A percentile compares a stretch with the other conserved stretches of the same genome.
Evolutionary conservation across 73 alveolate species (phyloP).

Genomic region (Paramecium bursaria): DNA sequence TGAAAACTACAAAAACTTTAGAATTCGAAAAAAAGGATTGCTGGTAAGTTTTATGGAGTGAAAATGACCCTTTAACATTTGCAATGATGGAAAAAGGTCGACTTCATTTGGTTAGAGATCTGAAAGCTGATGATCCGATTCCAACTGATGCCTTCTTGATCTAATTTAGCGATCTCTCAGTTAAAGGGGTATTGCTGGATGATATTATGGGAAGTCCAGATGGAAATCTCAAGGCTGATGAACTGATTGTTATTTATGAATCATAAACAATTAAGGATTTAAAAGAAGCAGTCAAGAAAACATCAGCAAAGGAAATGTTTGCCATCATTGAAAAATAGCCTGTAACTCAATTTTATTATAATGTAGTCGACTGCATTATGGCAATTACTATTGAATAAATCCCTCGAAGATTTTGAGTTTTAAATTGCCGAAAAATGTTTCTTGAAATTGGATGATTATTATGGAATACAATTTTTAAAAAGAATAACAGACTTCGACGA

Average conservation of each 20-base stretch:
- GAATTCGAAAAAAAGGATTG: conserved; percentile 93
- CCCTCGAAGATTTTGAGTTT: conserved; percentile 96
- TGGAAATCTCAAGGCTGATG: conserved; percentile 84
- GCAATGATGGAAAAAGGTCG: conserved; percentile 93
- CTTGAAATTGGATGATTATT: conserved; percentile 86
- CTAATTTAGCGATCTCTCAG: conserved; percentile 96
- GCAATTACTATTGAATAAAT: conserved; percentile 96
- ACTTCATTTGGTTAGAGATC: conserved; percentile 58
- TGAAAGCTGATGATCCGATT: conserved; percentile 94
- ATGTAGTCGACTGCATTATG: conserved; percentile 62
- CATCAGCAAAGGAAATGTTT: conserved; percentile 71
- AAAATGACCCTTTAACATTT: conserved; percentile 95
- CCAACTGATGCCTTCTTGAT: conserved; percentile 96
- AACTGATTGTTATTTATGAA: conserved; percentile 94
- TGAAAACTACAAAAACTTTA: conserved; percentile 68
- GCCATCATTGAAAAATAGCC: conserved; percentile 65
- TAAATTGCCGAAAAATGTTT: conserved; percentile 97
- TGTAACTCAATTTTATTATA: background rate
- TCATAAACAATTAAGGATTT: conserved; percentile 96
- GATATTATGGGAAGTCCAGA: conserved; percentile 94
- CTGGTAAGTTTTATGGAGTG: conserved; percentile 98
- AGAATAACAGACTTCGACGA: conserved; percentile 70
- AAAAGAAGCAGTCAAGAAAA: conserved; percentile 87
- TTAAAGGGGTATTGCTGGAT: conserved; percentile 82
- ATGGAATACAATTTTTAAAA: conserved; percentile 80